Percentiles rank a stretch among this genome's conserved stretches.
Conservation (phyloP, 2,329 filamentous ascomycete genomes). For the Elsinoe ampelina region DNA sequence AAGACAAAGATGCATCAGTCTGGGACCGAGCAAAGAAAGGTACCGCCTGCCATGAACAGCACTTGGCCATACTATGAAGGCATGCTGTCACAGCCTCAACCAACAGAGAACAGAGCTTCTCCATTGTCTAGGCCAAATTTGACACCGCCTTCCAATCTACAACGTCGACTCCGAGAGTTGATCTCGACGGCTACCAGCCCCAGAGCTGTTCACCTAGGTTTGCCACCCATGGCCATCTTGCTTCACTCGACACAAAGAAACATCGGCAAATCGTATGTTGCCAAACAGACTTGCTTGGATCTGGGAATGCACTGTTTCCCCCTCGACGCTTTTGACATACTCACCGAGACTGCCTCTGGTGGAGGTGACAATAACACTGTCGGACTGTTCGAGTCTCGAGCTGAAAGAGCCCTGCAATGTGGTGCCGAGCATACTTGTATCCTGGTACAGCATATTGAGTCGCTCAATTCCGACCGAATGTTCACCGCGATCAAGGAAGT, state of each 20-base stretch:
- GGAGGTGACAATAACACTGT: conserved; percentile 91
- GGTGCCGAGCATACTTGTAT: conserved; percentile 74
- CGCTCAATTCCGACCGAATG: conserved; percentile 84
- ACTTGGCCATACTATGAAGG: conserved; percentile 88
- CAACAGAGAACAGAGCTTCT: conserved; percentile 50
- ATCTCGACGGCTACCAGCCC: conserved; percentile 82
- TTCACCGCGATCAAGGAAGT: conserved; percentile 76
- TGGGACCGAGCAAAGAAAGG: conserved; percentile 71
- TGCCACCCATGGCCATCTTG: conserved; percentile 81
- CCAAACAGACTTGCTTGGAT: conserved; percentile 69
- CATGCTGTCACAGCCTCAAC: conserved; percentile 49
- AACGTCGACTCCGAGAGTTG: conserved; percentile 66
- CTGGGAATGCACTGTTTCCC: conserved; percentile 82
- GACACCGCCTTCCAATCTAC: conserved; percentile 36
- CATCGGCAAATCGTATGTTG: conserved; percentile 81
- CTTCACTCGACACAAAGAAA: conserved; percentile 85
- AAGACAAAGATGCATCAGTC: conserved; percentile 86
- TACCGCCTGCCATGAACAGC: conserved; percentile 66
- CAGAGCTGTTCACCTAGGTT: conserved; percentile 72
- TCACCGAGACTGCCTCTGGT: conserved; percentile 81
- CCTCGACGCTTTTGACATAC: conserved; percentile 86
- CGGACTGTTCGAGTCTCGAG: conserved; percentile 75
- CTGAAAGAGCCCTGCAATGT: conserved; percentile 81
- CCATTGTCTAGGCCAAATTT: conserved; percentile 27
- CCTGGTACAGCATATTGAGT: conserved; percentile 83